A percentile compares a stretch with the other conserved stretches of the same genome.
Conservation (phyloP, 2,329 filamentous ascomycete species). For the Myriosclerotinia scirpicola region DNA sequence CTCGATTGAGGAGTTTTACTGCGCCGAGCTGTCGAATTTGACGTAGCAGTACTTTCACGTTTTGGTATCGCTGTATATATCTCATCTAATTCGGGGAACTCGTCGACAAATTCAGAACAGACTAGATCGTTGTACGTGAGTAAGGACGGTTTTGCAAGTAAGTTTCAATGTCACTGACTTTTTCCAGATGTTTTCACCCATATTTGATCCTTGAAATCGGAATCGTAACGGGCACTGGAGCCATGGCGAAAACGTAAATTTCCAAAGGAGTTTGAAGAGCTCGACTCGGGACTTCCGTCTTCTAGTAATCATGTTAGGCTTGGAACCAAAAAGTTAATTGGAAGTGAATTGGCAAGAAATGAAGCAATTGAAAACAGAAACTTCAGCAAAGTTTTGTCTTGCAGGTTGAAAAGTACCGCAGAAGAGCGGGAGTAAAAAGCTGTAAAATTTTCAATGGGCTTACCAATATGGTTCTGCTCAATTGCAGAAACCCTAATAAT, state of each 20-base stretch:
- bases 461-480: conserved; percentile 21
- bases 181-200: conserved; percentile 39
- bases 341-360: not conserved
- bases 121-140: conserved; percentile 23
- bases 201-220: conserved; percentile 39
- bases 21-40: not conserved
- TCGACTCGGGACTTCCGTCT: conserved; percentile 4
- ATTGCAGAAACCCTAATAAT: conserved; percentile 14
- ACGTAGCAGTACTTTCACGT: conserved; percentile 8
- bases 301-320: conserved; percentile 11
- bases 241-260: conserved; percentile 39
- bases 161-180: conserved; percentile 28
- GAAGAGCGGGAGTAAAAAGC: not conserved
- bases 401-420: not conserved
- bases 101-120: conserved; percentile 33
- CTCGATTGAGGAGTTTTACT: conserved; percentile 1
- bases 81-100: conserved; percentile 30
- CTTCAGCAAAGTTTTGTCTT: not conserved
- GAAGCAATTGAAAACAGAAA: not conserved
- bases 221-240: conserved; percentile 40
- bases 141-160: not conserved
- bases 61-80: conserved; percentile 25
- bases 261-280: conserved; percentile 17
- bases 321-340: not conserved
- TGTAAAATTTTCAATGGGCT: conserved; percentile 5